A percentile compares a stretch with the other conserved stretches of the same genome.
Conservation (phyloP, 768 basidiomycete species). For the Lactarius psammicola region DNA sequence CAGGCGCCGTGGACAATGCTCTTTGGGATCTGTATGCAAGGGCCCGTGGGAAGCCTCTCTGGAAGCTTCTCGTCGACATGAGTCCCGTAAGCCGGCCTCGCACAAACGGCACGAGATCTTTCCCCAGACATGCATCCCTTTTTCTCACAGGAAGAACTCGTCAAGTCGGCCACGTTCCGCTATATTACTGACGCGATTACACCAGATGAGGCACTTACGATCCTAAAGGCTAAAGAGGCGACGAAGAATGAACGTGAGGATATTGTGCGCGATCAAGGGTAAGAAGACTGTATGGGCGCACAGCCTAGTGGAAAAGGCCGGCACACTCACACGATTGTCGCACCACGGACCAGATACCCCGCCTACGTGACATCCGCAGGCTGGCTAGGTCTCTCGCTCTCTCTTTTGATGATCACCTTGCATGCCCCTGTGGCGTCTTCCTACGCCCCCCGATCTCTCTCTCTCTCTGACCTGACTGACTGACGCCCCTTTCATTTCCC, state of each 20-base stretch:
- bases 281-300: slow-evolving; percentile 24
- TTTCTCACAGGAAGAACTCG: slow-evolving; percentile 68
- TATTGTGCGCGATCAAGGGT: slow-evolving; percentile 70
- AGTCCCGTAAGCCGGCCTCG: slow-evolving; percentile 51
- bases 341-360: slow-evolving; percentile 59
- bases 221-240: slow-evolving; percentile 75
- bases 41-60: slow-evolving; percentile 77
- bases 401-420: not conserved
- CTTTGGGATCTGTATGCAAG: slow-evolving; percentile 93
- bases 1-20: slow-evolving; percentile 87
- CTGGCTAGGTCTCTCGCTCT: slow-evolving; percentile 63
- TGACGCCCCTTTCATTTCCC: not conserved
- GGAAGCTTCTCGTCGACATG: slow-evolving; percentile 93
- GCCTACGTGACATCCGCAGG: slow-evolving; percentile 93
- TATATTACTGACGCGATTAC: slow-evolving; percentile 96
- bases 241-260: slow-evolving; percentile 78
- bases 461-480: slow-evolving; percentile 5
- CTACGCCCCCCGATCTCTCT: no score
- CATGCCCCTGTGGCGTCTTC: not conserved
- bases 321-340: not conserved
- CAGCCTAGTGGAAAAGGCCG: not conserved
- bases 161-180: slow-evolving; percentile 72
- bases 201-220: slow-evolving; percentile 79
- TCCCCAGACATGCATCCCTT: not conserved
- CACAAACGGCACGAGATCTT: not conserved